phyloP scores from a whole-genome alignment of 352 stramenopile genomes.

The Plasmopara halstedii region DNA sequence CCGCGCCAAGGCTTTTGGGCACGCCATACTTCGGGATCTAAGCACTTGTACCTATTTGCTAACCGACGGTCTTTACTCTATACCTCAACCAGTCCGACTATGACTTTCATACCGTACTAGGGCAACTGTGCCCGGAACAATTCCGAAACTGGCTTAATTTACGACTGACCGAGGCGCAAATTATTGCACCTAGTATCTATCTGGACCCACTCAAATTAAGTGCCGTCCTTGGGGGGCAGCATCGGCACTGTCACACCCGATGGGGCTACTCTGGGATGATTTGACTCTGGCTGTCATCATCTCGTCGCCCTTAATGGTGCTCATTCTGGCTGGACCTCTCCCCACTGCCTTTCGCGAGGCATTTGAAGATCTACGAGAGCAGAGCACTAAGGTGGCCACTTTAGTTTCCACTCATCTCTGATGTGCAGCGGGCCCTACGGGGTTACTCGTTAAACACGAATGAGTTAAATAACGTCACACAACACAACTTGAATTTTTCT shows the following conservation, averaged over 20 bases:
- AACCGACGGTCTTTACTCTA: not conserved
- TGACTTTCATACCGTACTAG: not conserved
- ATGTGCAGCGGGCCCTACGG: not conserved
- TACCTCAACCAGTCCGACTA: not conserved
- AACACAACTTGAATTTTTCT: not conserved
- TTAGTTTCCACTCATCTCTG: not conserved
- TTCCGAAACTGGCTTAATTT: not conserved
- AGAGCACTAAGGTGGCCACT: not conserved
- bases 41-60: not conserved
- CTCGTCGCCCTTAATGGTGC: not conserved
- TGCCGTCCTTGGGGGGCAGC: not conserved
- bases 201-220: not conserved
- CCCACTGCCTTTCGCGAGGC: not conserved
- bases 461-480: not conserved
- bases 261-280: not conserved
- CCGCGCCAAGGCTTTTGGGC: not conserved
- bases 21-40: not conserved
- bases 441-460: not conserved
- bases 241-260: not conserved
- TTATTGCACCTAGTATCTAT: slow-evolving; percentile 1
- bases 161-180: not conserved
- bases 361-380: not conserved
- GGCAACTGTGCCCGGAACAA: not conserved
- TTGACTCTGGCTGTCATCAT: not conserved
- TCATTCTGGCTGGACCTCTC: not conserved